Conservation (phyloP, 2,329 filamentous ascomycete species). For the Monosporascus sp. region DNA sequence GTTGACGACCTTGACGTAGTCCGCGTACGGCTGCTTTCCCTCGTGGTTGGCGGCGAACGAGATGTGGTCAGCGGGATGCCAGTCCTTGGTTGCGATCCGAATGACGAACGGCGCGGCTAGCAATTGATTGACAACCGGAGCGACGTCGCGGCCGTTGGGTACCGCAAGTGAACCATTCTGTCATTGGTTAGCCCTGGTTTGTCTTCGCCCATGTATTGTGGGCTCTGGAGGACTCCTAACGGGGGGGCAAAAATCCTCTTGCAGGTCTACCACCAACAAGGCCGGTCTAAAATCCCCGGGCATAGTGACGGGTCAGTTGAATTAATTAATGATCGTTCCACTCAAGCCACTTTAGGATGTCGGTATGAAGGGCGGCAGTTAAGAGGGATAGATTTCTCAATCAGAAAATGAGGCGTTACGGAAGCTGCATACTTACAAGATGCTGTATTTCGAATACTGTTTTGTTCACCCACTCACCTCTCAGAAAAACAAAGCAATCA, state of each 20-base stretch:
- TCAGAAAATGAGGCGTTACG: too few relatives aligned
- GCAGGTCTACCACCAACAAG: constrained; percentile 75
- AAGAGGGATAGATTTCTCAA: too few relatives aligned
- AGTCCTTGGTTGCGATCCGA: constrained; percentile 88
- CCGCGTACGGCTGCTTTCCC: constrained; percentile 62
- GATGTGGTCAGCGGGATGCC: constrained; percentile 76
- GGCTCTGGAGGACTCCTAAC: constrained; percentile 50
- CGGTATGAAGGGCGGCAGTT: too few relatives aligned
- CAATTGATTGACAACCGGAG: constrained; percentile 68
- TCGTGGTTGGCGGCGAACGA: constrained; percentile 83
- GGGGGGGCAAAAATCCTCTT: constrained; percentile 92
- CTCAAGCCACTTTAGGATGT: too few relatives aligned
- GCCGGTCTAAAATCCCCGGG: constrained; percentile 40
- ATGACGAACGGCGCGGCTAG: constrained; percentile 65
- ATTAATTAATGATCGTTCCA: too few relatives aligned
- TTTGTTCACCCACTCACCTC: too few relatives aligned
- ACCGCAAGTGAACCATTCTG: constrained; percentile 85
- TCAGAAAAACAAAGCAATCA: too few relatives aligned
- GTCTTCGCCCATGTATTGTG: not conserved
- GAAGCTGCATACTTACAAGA: too few relatives aligned
- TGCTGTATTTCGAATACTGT: too few relatives aligned
- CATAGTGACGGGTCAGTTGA: constrained; percentile 10
- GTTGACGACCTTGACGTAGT: constrained; percentile 60
- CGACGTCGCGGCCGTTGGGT: constrained; percentile 64
- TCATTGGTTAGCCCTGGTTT: constrained; percentile 10